These are phyloP conservation scores for Bifiguratus adelaidae DNA, from an alignment of 192 early-diverging fungal genomes.

Conservation along the genomic window DNA sequence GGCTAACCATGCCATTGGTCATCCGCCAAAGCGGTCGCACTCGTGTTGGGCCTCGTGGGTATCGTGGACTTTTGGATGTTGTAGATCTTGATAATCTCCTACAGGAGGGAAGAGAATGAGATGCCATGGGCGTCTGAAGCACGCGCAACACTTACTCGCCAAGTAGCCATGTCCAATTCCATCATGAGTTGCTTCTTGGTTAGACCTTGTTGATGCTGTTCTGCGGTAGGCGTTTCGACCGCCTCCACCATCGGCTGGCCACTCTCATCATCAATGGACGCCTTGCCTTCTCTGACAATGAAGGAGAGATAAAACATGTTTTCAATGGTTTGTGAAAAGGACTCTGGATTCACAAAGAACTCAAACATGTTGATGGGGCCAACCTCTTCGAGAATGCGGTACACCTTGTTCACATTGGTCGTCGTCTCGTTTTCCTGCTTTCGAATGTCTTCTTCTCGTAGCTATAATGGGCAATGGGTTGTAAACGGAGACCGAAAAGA, in stretches of 20 bases:
- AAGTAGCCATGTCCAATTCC: conserved; percentile 51
- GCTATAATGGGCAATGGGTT: conserved; percentile 4
- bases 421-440: conserved; percentile 84
- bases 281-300: conserved; percentile 78
- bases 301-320: conserved; percentile 99
- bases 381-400: conserved; percentile 37
- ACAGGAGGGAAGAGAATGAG: background rate
- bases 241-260: conserved; percentile 49
- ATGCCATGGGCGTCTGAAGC: background rate
- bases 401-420: conserved; percentile 61
- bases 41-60: conserved; percentile 33
- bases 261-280: conserved; percentile 56
- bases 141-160: conserved; percentile 37
- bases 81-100: conserved; percentile 59
- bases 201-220: conserved; percentile 52
- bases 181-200: conserved; percentile 74
- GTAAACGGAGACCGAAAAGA: background rate
- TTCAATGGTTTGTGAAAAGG: conserved; percentile 89
- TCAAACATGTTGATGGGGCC: conserved; percentile 68
- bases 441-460: conserved; percentile 62
- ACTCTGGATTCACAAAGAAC: conserved; percentile 82
- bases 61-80: conserved; percentile 48
- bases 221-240: conserved; percentile 52
- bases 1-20: too few species aligned
- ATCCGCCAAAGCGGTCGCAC: conserved; percentile 5